Evolutionary conservation across 768 basidiomycete species (phyloP).

Genomic region (Rhodosporidiobolus sp.): DNA sequence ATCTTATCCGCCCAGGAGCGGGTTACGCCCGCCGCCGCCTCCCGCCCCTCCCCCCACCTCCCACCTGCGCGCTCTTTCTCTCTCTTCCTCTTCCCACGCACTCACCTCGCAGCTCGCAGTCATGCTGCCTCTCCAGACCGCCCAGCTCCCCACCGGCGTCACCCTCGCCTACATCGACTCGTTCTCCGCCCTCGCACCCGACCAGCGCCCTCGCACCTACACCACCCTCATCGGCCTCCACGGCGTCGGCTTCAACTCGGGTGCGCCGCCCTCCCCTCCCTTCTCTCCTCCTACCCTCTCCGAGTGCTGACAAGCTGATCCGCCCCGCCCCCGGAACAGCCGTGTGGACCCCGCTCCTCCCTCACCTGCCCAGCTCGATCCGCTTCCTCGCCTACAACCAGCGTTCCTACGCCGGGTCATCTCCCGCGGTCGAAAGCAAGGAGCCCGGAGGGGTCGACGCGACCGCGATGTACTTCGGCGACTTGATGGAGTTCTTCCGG

Average conservation of each 20-base stretch:
- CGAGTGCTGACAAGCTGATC: too few species aligned
- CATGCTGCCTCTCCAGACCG: background rate
- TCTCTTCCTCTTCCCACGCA: background rate
- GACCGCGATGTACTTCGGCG: constrained; percentile 22
- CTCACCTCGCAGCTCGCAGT: background rate
- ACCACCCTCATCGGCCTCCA: constrained; percentile 34
- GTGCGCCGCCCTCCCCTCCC: background rate
- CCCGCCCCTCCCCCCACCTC: background rate
- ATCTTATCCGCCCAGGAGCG: too few species aligned
- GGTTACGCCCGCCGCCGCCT: too few species aligned
- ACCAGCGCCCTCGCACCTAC: background rate
- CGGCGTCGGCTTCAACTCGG: constrained; percentile 36
- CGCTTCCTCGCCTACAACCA: constrained; percentile 38
- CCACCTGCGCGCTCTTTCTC: background rate
- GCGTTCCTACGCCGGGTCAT: constrained; percentile 25
- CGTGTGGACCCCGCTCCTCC: constrained; percentile 33
- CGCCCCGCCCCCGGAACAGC: background rate
- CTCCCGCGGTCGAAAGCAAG: background rate
- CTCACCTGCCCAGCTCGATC: constrained; percentile 10
- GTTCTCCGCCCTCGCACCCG: background rate
- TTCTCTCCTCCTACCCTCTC: too few species aligned
- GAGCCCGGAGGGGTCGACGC: constrained; percentile 20
- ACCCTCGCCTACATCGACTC: constrained; percentile 29
- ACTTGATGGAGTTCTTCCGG: constrained; percentile 29
- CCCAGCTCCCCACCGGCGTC: background rate